Conservation (phyloP, 306 rosid genomes). For the Adenanthera pavonina region DNA sequence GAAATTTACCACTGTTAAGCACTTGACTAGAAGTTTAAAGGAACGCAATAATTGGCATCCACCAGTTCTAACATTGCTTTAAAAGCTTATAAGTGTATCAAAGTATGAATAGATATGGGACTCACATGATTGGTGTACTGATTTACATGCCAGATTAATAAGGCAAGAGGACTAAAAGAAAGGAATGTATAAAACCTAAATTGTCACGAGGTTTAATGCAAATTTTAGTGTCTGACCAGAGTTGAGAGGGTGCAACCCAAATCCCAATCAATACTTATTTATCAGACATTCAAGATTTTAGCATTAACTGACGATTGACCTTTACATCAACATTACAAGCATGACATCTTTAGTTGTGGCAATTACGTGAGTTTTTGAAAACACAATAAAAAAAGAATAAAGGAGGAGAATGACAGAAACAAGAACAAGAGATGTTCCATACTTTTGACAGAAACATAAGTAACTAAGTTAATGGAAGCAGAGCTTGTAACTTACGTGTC, state of each 20-base stretch:
- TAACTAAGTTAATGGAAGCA: constrained; percentile 17
- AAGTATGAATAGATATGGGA: constrained; percentile 6
- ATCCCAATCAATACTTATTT: background rate
- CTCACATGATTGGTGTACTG: background rate
- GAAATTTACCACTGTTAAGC: constrained; percentile 42
- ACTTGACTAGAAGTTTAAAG: constrained; percentile 28
- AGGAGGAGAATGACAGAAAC: background rate
- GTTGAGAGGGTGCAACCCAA: background rate
- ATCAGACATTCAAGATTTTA: background rate
- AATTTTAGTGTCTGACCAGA: background rate
- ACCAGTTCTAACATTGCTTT: constrained; percentile 7
- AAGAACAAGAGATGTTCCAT: background rate
- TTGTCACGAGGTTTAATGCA: background rate
- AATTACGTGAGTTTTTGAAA: background rate
- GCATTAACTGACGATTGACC: constrained; percentile 14
- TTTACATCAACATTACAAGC: constrained; percentile 5
- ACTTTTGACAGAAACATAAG: background rate
- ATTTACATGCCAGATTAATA: constrained; percentile 20
- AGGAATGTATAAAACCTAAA: background rate
- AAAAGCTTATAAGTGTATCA: constrained; percentile 12
- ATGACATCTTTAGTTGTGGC: background rate
- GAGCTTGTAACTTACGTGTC: constrained; percentile 75
- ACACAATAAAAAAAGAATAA: background rate
- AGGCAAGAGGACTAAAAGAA: background rate
- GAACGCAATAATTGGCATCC: background rate